Conservation (phyloP, 768 basidiomycete species). For the Chiua virens region DNA sequence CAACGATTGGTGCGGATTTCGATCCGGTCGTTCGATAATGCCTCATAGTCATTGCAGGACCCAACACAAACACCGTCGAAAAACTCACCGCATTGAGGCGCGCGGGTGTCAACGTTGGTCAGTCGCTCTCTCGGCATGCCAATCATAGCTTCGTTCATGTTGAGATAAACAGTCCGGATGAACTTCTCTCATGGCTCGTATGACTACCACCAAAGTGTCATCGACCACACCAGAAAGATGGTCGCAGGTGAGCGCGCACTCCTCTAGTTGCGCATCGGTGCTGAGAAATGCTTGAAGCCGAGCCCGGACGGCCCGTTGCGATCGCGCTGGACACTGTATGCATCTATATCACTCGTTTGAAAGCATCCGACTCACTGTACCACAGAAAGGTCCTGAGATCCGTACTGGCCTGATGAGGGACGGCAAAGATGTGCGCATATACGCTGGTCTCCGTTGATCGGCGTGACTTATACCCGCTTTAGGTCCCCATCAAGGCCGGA, state of each 20-base stretch:
- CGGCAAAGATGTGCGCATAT: conserved; percentile 72
- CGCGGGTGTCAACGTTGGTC: conserved; percentile 97
- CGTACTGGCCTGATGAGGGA: conserved; percentile 92
- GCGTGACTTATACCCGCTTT: conserved; percentile 8
- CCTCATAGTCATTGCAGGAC: conserved; percentile 53
- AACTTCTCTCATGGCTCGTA: conserved; percentile 99
- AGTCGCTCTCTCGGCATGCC: conserved; percentile 31
- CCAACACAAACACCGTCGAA: conserved; percentile 91
- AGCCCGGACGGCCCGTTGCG: conserved; percentile 86
- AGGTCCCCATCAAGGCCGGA: conserved; percentile 85
- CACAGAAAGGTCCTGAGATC: conserved; percentile 98
- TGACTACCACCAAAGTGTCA: conserved; percentile 98
- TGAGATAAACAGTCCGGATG: conserved; percentile 80
- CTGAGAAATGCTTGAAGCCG: conserved; percentile 35
- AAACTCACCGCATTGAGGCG: conserved; percentile 80
- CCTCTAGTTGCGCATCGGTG: neutral
- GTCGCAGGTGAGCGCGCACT: conserved; percentile 56
- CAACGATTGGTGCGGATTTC: conserved; percentile 80
- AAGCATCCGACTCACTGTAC: conserved; percentile 7
- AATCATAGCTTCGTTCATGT: conserved; percentile 6
- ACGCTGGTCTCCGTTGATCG: conserved; percentile 1
- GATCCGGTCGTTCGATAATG: neutral
- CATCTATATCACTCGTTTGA: conserved; percentile 6
- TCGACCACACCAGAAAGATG: conserved; percentile 93
- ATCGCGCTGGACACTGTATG: conserved; percentile 96